Evolutionary conservation across 495 filamentous ascomycete genomes (phyloP).

Genomic region (Penicillium coffeae): DNA sequence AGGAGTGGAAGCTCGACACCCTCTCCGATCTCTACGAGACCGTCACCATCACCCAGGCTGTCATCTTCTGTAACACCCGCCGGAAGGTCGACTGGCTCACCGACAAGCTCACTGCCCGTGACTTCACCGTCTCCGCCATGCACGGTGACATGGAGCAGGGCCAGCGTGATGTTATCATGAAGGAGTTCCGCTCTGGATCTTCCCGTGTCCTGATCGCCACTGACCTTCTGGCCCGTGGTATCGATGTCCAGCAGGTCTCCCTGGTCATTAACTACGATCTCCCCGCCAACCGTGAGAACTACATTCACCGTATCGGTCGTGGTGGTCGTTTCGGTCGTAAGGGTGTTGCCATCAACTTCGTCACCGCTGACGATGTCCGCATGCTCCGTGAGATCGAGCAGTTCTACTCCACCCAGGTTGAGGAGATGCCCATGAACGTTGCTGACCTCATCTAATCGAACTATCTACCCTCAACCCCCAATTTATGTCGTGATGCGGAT

Average conservation of each 20-base stretch:
- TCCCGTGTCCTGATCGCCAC: conserved; percentile 98
- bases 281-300: conserved; percentile 98
- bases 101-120: conserved; percentile 94
- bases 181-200: conserved; percentile 97
- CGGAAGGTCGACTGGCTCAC: conserved; percentile 99
- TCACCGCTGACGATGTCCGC: conserved; percentile 97
- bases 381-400: conserved; percentile 96
- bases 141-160: conserved; percentile 98
- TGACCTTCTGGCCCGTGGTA: conserved; percentile 95
- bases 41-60: conserved; percentile 97
- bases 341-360: conserved; percentile 99
- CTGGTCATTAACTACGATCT: conserved; percentile 99
- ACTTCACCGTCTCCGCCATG: conserved; percentile 99
- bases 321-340: conserved; percentile 98
- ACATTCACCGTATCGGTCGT: conserved; percentile 99
- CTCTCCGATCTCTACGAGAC: conserved; percentile 99
- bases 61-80: conserved; percentile 99
- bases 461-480: conserved; percentile 23
- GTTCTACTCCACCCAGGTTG: conserved; percentile 62
- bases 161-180: conserved; percentile 98
- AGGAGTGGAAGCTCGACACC: conserved; percentile 99
- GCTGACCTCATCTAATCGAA: conserved; percentile 53
- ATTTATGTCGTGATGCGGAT: conserved; percentile 43
- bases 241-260: conserved; percentile 98
- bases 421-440: conserved; percentile 63